A percentile compares a stretch with the other conserved stretches of the same genome.
Evolutionary conservation across 2,329 filamentous ascomycete genomes (phyloP).

Genomic region (Beauveria sp.): DNA sequence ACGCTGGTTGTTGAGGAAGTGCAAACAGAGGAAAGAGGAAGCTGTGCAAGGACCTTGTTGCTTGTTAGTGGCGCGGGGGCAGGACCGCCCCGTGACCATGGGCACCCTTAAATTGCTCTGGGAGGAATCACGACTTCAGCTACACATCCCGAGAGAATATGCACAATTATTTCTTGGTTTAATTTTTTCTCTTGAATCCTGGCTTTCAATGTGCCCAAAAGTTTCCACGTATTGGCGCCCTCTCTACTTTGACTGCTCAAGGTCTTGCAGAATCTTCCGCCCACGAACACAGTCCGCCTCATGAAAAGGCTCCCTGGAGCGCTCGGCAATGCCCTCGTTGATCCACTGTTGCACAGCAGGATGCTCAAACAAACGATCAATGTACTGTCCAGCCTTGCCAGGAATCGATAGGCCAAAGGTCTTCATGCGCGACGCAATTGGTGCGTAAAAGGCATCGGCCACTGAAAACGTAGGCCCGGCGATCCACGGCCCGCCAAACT

Average conservation of each 20-base stretch:
- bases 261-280: conserved; percentile 23
- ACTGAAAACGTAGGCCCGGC: conserved; percentile 30
- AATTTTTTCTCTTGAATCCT: background rate
- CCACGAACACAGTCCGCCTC: conserved; percentile 29
- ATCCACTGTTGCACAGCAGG: conserved; percentile 32
- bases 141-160: background rate
- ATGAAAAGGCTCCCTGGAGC: conserved; percentile 28
- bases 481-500: conserved; percentile 35
- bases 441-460: conserved; percentile 35
- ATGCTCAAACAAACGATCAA: conserved; percentile 26
- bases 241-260: conserved; percentile 13
- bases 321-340: conserved; percentile 28
- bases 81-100: background rate
- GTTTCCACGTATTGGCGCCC: background rate
- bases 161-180: background rate
- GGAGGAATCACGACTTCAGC: background rate
- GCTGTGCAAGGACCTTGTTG: background rate
- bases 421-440: conserved; percentile 30
- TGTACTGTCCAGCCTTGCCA: conserved; percentile 24
- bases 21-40: background rate
- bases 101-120: background rate
- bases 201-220: background rate
- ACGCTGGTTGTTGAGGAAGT: background rate
- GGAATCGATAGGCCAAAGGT: conserved; percentile 29
- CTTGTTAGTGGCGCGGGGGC: background rate